Evolutionary conservation across 1,284 basidiomycete species (phyloP), one percentile per base, ranked within the genome.

Genomic region (Mrakiaceae sp.): DNA sequence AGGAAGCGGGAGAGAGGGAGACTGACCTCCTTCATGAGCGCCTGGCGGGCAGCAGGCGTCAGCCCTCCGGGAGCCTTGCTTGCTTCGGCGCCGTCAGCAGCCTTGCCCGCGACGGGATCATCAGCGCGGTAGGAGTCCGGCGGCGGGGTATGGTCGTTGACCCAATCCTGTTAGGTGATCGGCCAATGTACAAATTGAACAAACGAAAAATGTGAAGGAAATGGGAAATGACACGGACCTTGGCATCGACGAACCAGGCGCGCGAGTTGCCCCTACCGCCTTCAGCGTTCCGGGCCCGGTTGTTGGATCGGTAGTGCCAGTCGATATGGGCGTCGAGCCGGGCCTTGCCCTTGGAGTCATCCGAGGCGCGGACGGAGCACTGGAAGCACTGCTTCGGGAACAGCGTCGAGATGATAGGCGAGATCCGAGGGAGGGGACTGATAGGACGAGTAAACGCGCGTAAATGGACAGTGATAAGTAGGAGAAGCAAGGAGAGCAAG

Each of bases 301-400:
- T 83, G 73, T 98, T 98, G 72, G 96, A 88, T 70, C 87, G 83
- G 78, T 97, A 98, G 77, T 99, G 96, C 87, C 92, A 90, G 74
- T 99, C 96, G 70, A 98, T 81, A 74, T 99, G 96, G 63, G 87
- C 83, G 70, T 96, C 85, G 79, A 94, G 83, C 42, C 81, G 81
- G 12, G 46, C 47, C 2, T 61, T 52, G 48, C 64, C 64, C 14
- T 60, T 57, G 4, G 47, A 2, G 16, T 60, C 46, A n/a, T 42
- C 3, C 2, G 64, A 60, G 9, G 64, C 64, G 50, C 64, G 64
- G 12, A 66, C 46, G n/a, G 49, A 39, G 60, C 64, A 66, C 10
- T 53, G 49, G 2, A 54, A 53, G 44, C 64, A 66, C 42, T 66
- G 64, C 10, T 16, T 42, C 2, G 64, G 60, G 6, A 66, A 60